These are phyloP conservation scores for Dendrobium huoshanense DNA, from an alignment of 106 monocot species.

Conservation along the genomic window DNA sequence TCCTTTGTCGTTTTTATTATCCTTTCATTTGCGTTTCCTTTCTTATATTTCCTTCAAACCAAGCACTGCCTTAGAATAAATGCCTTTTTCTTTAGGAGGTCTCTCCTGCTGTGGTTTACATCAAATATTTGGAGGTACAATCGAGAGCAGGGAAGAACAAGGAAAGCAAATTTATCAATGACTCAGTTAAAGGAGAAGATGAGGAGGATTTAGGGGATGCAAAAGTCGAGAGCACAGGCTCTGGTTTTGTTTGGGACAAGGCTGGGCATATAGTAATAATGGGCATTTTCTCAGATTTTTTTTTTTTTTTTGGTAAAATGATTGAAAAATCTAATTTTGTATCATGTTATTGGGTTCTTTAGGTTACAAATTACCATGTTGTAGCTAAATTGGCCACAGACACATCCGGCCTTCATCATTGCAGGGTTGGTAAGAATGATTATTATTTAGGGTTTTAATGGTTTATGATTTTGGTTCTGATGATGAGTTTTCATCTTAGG, in stretches of 20 bases:
- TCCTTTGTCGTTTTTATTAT: too few relatives aligned
- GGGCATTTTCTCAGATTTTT: not conserved
- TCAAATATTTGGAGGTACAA: conserved; percentile 51
- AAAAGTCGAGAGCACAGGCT: conserved; percentile 70
- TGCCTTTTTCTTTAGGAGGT: conserved; percentile 30
- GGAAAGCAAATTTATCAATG: not conserved
- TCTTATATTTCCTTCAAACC: too few relatives aligned
- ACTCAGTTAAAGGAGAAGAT: conserved; percentile 10
- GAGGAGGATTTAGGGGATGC: conserved; percentile 34
- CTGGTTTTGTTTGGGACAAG: conserved; percentile 87
- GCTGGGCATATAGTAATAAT: conserved; percentile 73
- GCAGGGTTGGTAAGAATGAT: conserved; percentile 36
- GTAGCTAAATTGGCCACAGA: conserved; percentile 77
- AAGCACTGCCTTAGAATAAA: not conserved
- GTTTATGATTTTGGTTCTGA: not conserved
- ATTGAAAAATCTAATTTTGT: conserved; percentile 3
- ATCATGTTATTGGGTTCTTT: conserved; percentile 6
- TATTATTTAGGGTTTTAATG: not conserved
- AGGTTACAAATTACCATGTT: conserved; percentile 95
- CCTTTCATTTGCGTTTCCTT: too few relatives aligned
- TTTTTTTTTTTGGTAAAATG: not conserved
- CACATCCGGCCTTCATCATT: conserved; percentile 50
- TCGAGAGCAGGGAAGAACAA: conserved; percentile 5
- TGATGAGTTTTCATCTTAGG: conserved; percentile 23
- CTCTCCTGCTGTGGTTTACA: conserved; percentile 78